A percentile compares a stretch with the other conserved stretches of the same genome.
These are phyloP conservation scores for Acer campestre DNA, from an alignment of 345 rosid genomes.

Conservation along the genomic window DNA sequence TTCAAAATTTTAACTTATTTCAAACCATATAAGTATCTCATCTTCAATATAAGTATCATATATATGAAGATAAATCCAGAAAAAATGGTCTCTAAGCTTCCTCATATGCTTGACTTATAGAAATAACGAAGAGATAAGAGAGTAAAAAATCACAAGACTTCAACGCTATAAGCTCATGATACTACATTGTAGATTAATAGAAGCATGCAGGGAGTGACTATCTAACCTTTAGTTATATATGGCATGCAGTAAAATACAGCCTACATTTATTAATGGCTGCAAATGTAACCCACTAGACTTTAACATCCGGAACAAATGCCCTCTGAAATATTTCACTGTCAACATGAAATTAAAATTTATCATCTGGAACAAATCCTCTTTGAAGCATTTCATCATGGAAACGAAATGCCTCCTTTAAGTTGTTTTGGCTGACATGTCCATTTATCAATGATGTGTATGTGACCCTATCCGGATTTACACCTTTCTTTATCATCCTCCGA, in stretches of 20 bases:
- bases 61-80: neutral
- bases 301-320: slow-evolving; percentile 79
- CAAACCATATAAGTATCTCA: slow-evolving; percentile 4
- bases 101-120: neutral
- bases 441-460: slow-evolving; percentile 75
- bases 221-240: slow-evolving; percentile 7
- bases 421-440: slow-evolving; percentile 73
- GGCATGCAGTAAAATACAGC: slow-evolving; percentile 1
- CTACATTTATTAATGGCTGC: neutral
- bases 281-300: slow-evolving; percentile 27
- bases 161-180: neutral
- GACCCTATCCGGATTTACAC: slow-evolving; percentile 61
- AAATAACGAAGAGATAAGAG: neutral
- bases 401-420: slow-evolving; percentile 76
- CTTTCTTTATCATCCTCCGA: slow-evolving; percentile 68
- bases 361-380: slow-evolving; percentile 84
- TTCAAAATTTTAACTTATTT: neutral
- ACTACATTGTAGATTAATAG: neutral
- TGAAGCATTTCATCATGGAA: slow-evolving; percentile 85
- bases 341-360: slow-evolving; percentile 52
- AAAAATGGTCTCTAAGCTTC: neutral
- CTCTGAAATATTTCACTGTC: slow-evolving; percentile 80
- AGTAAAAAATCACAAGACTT: neutral
- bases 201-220: neutral
- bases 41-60: neutral